phyloP scores from a whole-genome alignment of 371 early-diverging fungal species.

The Rhizopus microsporus region DNA sequence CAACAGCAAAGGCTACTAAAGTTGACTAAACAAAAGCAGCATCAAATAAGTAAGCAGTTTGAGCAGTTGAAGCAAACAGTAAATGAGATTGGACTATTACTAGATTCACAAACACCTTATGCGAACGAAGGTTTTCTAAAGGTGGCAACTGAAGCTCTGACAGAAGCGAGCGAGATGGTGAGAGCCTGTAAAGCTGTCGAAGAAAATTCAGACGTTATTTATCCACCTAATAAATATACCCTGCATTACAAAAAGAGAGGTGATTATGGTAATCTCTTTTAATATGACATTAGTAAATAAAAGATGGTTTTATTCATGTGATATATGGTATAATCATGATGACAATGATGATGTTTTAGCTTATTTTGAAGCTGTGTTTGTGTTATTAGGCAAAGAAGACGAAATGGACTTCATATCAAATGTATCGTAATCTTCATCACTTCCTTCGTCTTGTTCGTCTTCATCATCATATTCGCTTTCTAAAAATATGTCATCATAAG shows the following conservation, averaged over 20 bases:
- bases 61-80: conserved; percentile 36
- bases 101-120: conserved; percentile 38
- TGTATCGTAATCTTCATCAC: neutral
- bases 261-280: neutral
- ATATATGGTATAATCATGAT: too few relatives aligned
- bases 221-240: conserved; percentile 43
- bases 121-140: conserved; percentile 42
- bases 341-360: too few relatives aligned
- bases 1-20: conserved; percentile 23
- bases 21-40: conserved; percentile 25
- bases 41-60: conserved; percentile 38
- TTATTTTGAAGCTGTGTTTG: too few relatives aligned
- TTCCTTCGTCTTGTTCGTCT: conserved; percentile 8
- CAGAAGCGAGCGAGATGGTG: conserved; percentile 45
- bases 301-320: too few relatives aligned
- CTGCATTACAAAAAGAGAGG: conserved; percentile 37
- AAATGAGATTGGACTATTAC: conserved; percentile 31
- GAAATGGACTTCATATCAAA: too few relatives aligned
- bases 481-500: conserved; percentile 35
- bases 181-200: conserved; percentile 35
- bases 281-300: too few relatives aligned
- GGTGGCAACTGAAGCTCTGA: conserved; percentile 39
- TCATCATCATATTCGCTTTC: conserved; percentile 22
- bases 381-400: too few relatives aligned
- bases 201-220: conserved; percentile 2